phyloP scores from a whole-genome alignment of 192 early-diverging fungal species.

The Coemansia sp. region DNA sequence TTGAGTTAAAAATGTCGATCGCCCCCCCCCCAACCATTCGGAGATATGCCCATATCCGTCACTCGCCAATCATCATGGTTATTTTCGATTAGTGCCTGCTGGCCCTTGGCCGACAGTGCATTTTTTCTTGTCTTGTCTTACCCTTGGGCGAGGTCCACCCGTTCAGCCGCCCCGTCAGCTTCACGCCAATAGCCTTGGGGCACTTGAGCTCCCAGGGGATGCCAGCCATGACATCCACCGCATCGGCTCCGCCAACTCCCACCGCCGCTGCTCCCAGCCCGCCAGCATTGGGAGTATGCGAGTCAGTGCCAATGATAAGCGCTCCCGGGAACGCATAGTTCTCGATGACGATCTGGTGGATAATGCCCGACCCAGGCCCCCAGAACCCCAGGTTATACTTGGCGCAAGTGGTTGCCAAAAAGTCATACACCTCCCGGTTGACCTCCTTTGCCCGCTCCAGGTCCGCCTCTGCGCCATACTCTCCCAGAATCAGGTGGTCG shows the following conservation, averaged over 20 bases:
- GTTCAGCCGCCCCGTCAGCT: conserved; percentile 82
- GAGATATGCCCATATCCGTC: neutral
- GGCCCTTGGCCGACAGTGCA: no score
- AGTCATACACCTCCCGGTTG: conserved; percentile 96
- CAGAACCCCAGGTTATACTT: conserved; percentile 98
- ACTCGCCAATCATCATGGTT: no score
- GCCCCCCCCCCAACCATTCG: conserved; percentile 22
- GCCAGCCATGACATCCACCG: conserved; percentile 97
- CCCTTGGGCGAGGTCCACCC: conserved; percentile 90
- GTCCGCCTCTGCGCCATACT: conserved; percentile 79
- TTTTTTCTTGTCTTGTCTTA: conserved; percentile 75
- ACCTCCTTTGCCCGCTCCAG: conserved; percentile 77
- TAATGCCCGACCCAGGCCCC: conserved; percentile 95
- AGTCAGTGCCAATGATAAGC: conserved; percentile 97
- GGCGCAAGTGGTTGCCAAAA: conserved; percentile 72
- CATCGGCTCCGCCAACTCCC: conserved; percentile 98
- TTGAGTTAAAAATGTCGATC: conserved; percentile 95
- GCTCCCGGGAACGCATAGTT: conserved; percentile 98
- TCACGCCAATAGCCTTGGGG: conserved; percentile 92
- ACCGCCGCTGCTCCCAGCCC: conserved; percentile 96
- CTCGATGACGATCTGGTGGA: conserved; percentile 98
- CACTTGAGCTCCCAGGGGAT: conserved; percentile 99
- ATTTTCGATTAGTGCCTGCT: no score
- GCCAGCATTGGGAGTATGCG: conserved; percentile 78
- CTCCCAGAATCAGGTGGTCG: conserved; percentile 96